Evolutionary conservation across 495 filamentous ascomycete genomes (phyloP), one percentile per base, ranked within the genome.

Genomic region (Aspergillus mulundensis): DNA sequence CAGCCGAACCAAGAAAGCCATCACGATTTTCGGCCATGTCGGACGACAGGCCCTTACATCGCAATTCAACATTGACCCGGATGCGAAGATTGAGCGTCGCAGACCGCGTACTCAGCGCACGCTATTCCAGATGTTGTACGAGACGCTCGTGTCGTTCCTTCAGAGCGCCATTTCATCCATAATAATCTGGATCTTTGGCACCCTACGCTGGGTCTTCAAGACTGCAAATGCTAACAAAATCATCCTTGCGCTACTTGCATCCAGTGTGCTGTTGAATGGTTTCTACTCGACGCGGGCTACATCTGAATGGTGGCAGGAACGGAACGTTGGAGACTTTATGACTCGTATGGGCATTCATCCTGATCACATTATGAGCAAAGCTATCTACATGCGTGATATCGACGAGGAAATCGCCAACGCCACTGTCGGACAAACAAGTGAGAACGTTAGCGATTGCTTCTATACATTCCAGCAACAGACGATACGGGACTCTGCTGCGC

Each of bases 11-110:
- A 93, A 91, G 72, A 89, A 93, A 59, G 92, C 92, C 39, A 87
- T 95, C 50, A 83, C 87, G 51, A 89, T 96, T 19, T 98, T 96
- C 67, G 94, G 94, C 46, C 81, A 87, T 51, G 78, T 98, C 43
- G 92, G 92, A 30, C 80, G 86, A 53, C 87, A 90, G 65, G 84
- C 69, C 14, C 77, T 84, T 44, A 77, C 79, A 14, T 78, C 87
- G 2, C 79, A 91, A 24, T 87, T 92, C 64, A 73, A 81, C 24
- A 64, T 65, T 58, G 67, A 76, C 18, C 54, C 54, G n/a, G 64
- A 77, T 48, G 53, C 73, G 50, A 71, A 71, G 36, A 38, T 69
- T 24, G 74, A 70, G 55, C 48, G 69, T 20, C 75, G 75, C 45
- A 78, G 84, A 46, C 80, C 81, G 25, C 85, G 92, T 32, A 82